Percentiles rank a stretch among this genome's conserved stretches.
phyloP scores from a whole-genome alignment of 1,139 yeast genomes.

The Debaryomyces nepalensis region DNA sequence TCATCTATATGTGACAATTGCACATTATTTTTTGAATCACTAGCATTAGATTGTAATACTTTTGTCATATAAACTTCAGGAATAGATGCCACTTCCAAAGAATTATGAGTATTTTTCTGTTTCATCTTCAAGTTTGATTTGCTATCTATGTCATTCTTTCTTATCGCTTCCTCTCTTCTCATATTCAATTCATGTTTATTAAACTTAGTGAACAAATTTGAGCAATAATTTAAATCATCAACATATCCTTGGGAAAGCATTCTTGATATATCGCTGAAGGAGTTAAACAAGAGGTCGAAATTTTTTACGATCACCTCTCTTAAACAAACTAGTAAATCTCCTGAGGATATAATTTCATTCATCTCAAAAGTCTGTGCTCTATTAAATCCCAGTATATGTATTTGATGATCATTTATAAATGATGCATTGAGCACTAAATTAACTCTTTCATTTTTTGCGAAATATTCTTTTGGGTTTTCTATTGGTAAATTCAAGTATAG shows the following conservation, averaged over 20 bases:
- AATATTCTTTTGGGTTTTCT: slow-evolving; percentile 29
- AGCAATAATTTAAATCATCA: slow-evolving; percentile 29
- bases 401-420: slow-evolving; percentile 31
- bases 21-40: neutral
- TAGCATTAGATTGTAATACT: neutral
- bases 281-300: slow-evolving; percentile 27
- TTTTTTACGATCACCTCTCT: slow-evolving; percentile 28
- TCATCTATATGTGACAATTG: neutral
- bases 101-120: no score
- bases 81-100: slow-evolving; percentile 13
- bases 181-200: neutral
- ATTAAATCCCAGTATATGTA: slow-evolving; percentile 36
- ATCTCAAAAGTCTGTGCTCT: slow-evolving; percentile 28
- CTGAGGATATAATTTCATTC: slow-evolving; percentile 29
- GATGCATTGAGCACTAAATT: slow-evolving; percentile 35
- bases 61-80: slow-evolving; percentile 13
- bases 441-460: slow-evolving; percentile 30
- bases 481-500: slow-evolving; percentile 60
- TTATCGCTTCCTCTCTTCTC: neutral
- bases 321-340: slow-evolving; percentile 28
- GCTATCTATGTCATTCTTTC: neutral
- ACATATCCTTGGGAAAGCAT: slow-evolving; percentile 28
- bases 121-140: slow-evolving; percentile 1
- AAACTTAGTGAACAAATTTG: slow-evolving; percentile 17
- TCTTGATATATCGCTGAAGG: slow-evolving; percentile 28